Evolutionary conservation across 345 rosid genomes (phyloP), one percentile per base, ranked within the genome.

Genomic region (Hibiscus syriacus): DNA sequence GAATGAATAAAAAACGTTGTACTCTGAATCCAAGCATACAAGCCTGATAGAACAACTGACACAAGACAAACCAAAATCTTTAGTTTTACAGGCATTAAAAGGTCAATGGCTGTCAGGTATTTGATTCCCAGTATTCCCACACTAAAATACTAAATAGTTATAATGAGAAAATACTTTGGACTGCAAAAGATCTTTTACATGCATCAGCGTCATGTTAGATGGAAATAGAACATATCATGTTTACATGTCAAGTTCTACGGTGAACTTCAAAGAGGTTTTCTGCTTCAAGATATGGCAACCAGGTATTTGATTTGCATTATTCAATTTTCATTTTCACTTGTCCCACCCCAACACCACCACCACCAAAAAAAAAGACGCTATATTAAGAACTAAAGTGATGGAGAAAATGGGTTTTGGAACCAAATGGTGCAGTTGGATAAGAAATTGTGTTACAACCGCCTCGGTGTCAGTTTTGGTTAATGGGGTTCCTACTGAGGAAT

Each of bases 201-300:
- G 53, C 53, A 48, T 27, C 29, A 19, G 41, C 56, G 48, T 64
- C 41, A 17, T 48, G 41, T 53, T 11, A 29, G 55, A 41, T 41
- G 34, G 7, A 38, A 41, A 6, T 62, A 39, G 26, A 62, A 39
- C 12, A 39, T 39, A 22, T 22, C 50, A 61, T 19, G 50, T 61
- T 58, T 58, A 39, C 66, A 62, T 39, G 32, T 41, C 17, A 62
- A 41, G 36, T 62, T 62, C 34, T 2, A 34, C 20, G 3, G 11
- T 62, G 20, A 66, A 50, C 29, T 66, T 19, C 27, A 17, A 66
- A 39, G 39, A 50, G 55, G 36, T 36, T 62, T 23, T 41, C 67
- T 1, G 13, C 1, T 38, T 61, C 27, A 41, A 61, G 12, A 39
- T 20, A 39, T 23, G 20, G 36, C 66, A 41, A 41, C 3, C 34